Evolutionary conservation across 352 stramenopile species (phyloP).

Genomic region (Phytophthora sansomeana): DNA sequence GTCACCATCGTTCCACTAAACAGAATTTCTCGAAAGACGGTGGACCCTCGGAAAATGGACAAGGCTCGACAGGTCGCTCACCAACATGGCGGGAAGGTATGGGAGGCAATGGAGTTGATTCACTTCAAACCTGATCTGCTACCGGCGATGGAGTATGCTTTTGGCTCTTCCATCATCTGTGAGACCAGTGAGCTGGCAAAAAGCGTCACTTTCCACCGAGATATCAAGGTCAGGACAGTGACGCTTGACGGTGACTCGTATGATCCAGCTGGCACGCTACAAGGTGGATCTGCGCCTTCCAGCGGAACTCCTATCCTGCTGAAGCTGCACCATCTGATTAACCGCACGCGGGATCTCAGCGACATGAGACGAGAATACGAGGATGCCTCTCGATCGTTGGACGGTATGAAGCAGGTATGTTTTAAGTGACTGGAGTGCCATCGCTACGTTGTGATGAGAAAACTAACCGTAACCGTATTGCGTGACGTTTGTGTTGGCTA

Average conservation of each 20-base stretch:
- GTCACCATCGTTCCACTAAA: constrained; percentile 99
- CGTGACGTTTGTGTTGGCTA: constrained; percentile 24
- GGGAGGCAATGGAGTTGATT: constrained; percentile 96
- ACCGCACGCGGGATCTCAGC: constrained; percentile 66
- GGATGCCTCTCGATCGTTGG: constrained; percentile 60
- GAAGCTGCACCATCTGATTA: constrained; percentile 85
- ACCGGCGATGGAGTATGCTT: constrained; percentile 98
- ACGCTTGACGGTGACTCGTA: constrained; percentile 99
- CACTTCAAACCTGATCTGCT: constrained; percentile 96
- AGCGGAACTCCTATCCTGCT: constrained; percentile 79
- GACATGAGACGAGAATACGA: constrained; percentile 78
- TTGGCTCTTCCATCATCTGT: constrained; percentile 98
- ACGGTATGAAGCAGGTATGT: constrained; percentile 76
- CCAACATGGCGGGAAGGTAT: constrained; percentile 91
- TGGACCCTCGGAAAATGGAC: constrained; percentile 80
- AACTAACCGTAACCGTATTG: not conserved
- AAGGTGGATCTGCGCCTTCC: constrained; percentile 88
- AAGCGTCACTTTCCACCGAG: constrained; percentile 86
- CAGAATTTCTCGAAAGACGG: constrained; percentile 92
- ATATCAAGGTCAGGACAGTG: constrained; percentile 97
- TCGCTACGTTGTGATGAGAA: not conserved
- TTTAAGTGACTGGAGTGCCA: not conserved
- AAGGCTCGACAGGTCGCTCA: constrained; percentile 87
- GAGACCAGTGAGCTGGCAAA: constrained; percentile 94
- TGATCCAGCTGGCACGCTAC: constrained; percentile 97